Base-by-base conservation (phyloP, 345 rosid species). In the Geranium brycei region DNA sequence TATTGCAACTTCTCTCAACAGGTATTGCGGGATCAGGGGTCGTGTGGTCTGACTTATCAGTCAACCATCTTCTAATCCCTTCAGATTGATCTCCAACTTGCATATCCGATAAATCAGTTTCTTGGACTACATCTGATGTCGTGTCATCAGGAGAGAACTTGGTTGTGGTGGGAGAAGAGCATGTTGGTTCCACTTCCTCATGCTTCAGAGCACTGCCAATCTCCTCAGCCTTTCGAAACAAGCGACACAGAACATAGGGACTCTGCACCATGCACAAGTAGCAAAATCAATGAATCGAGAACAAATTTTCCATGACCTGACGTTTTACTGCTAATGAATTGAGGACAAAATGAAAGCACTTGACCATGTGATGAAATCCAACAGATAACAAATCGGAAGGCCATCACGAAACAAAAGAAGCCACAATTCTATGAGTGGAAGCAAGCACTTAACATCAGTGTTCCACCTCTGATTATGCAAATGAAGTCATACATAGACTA, bases 211-310 rank as follows among this genome's bases (percentile, higher is more conserved):
- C 62, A 65, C 62, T 83, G 59, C 30, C 57, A 72, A 51, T 81
- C 76, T 78, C 95, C 62, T 80, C 93, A 3, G 82, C 73, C 73
- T 89, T 92, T 51, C 81, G 85, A 72, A 92, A 89, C 78, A 92
- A 81, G 40, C 96, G 87, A 77, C 76, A 87, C 56, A 92, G 89
- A 67, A 92, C 95, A 71, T 78, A 92, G 38, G 93, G 77, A 78
- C 58, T 68, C 96, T 91, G 77, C 16, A 32, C 12, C 19, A 17
- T 56, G 38, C 59, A 60, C 18, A 58, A 58, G 55, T 55, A 65
- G 47, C 53, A 64, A 32, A 30, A 38, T 51, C 14, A 19, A 15
- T 66, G 19, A 64, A 13, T 18, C 30, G 5, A 63, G 62, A 4
- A 35, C 15, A 11, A n/a, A n/a, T n/a, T n/a, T n/a, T n/a, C n/a